These are phyloP conservation scores for Pontederia paniculata DNA, from an alignment of 176 grass and related monocot genomes.

Conservation along the genomic window DNA sequence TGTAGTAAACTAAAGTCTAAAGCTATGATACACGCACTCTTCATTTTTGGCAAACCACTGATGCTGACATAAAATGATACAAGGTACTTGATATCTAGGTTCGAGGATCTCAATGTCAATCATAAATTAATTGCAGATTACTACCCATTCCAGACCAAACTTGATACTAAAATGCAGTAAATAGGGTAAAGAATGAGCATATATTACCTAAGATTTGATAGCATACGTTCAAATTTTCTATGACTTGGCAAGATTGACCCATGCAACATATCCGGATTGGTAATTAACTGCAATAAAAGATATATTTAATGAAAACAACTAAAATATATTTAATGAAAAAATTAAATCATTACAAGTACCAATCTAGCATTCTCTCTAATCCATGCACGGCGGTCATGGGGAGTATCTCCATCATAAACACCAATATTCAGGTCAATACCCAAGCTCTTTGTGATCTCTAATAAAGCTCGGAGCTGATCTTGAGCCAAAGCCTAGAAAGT, in stretches of 20 bases:
- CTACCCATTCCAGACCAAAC: no score
- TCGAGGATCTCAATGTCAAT: no score
- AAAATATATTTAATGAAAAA: no score
- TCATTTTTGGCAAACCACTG: neutral
- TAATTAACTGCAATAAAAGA: slow-evolving; percentile 62
- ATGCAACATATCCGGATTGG: slow-evolving; percentile 97
- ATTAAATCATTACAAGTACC: slow-evolving; percentile 30
- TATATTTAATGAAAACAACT: no score
- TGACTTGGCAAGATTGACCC: slow-evolving; percentile 66
- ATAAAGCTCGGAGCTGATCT: slow-evolving; percentile 73
- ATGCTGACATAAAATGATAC: neutral
- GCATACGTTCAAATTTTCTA: slow-evolving; percentile 44
- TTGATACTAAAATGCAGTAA: no score
- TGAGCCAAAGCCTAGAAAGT: slow-evolving; percentile 83
- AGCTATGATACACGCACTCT: neutral
- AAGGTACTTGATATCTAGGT: neutral
- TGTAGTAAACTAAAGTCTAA: slow-evolving; percentile 8
- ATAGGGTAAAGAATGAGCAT: neutral
- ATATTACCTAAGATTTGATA: slow-evolving; percentile 75
- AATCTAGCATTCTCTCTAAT: slow-evolving; percentile 71
- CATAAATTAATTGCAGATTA: no score
- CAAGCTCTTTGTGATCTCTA: slow-evolving; percentile 55
- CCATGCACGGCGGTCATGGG: slow-evolving; percentile 53
- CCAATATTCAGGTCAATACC: slow-evolving; percentile 43
- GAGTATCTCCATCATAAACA: slow-evolving; percentile 96